Evolutionary conservation across 2,329 filamentous ascomycete species (phyloP), one percentile per base, ranked within the genome.

Genomic region (Xenosphaeropsis pyriputrescens): DNA sequence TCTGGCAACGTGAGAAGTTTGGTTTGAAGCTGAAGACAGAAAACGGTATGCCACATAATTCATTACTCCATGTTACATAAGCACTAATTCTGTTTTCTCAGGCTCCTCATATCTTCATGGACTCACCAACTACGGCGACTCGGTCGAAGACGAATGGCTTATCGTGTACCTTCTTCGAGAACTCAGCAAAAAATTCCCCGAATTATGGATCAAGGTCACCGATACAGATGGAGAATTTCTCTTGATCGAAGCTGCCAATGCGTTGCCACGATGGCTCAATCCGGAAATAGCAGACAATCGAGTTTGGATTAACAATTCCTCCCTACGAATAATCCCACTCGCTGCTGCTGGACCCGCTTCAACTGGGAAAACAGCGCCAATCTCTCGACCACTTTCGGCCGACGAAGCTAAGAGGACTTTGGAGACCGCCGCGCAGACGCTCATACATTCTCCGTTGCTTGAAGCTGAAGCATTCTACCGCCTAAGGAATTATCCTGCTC

Each of bases 211-310:
- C 34, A 77, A 83, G 35, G 70, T 93, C 4, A 77, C 73, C 42
- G 91, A 98, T 56, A 80, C 77, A 35, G 91, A 96, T 59, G 93
- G 93, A 49, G 88, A 98, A 54, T 98, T 98, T 50, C 69, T 98
- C 36, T 74, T 98, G 14, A 80, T 95, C 39, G 91, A 98, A 62
- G 91, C 89, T 19, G 89, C 93, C 18, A 86, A 84, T 47, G 77
- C 79, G 12, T 64, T 95, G 2, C 91, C 91, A 2, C 75, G 72
- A 43, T 98, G 91, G 93, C 62, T 98, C 18, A 94, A 79, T 47
- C 91, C 91, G 1, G 88, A 94, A 45, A 79, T 89, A 30, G 86
- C 93, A 45, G 73, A 79, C 45, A 83, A 94, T 55, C 72, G 91
- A 40, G 72, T 93, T 26, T 98, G 91, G 91, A 77, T 98, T 39